Percentiles rank a stretch among this genome's conserved stretches.
phyloP scores from a whole-genome alignment of 352 stramenopile species.

The Globisporangium polare region DNA sequence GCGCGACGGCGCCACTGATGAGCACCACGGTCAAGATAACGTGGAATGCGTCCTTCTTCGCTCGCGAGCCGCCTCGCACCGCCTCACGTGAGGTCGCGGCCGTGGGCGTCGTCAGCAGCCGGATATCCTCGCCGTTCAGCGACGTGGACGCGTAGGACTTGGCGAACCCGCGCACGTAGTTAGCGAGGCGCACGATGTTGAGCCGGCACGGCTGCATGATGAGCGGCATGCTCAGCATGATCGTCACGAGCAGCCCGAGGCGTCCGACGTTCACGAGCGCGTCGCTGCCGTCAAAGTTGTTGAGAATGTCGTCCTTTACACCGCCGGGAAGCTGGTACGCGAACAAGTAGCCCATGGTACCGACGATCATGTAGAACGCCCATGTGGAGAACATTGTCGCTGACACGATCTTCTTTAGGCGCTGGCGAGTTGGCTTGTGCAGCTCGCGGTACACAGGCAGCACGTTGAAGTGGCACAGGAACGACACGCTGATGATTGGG shows the following conservation, averaged over 20 bases:
- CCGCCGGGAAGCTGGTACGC: conserved; percentile 59
- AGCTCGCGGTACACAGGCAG: conserved; percentile 96
- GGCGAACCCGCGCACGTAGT: conserved; percentile 37
- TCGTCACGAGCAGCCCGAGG: conserved; percentile 70
- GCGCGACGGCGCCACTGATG: conserved; percentile 48
- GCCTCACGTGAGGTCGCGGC: not conserved
- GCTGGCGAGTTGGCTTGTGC: conserved; percentile 88
- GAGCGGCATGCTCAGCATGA: conserved; percentile 80
- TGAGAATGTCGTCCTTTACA: conserved; percentile 85
- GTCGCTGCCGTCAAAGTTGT: conserved; percentile 80
- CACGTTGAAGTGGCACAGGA: conserved; percentile 98
- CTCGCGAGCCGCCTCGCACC: not conserved
- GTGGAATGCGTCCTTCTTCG: conserved; percentile 35
- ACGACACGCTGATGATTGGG: conserved; percentile 96
- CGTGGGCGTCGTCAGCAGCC: conserved; percentile 25
- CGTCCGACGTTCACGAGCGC: conserved; percentile 82
- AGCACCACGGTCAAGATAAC: conserved; percentile 68
- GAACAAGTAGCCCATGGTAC: conserved; percentile 87
- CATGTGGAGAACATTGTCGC: conserved; percentile 92
- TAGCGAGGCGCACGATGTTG: conserved; percentile 61
- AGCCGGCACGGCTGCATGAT: conserved; percentile 84
- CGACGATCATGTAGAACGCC: conserved; percentile 94
- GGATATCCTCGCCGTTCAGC: conserved; percentile 24
- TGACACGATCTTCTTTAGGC: conserved; percentile 89
- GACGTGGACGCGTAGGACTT: conserved; percentile 23